A percentile compares a stretch with the other conserved stretches of the same genome.
These are phyloP conservation scores for Leishmania tarentolae DNA, from an alignment of 208 protist genomes.

Conservation along the genomic window DNA sequence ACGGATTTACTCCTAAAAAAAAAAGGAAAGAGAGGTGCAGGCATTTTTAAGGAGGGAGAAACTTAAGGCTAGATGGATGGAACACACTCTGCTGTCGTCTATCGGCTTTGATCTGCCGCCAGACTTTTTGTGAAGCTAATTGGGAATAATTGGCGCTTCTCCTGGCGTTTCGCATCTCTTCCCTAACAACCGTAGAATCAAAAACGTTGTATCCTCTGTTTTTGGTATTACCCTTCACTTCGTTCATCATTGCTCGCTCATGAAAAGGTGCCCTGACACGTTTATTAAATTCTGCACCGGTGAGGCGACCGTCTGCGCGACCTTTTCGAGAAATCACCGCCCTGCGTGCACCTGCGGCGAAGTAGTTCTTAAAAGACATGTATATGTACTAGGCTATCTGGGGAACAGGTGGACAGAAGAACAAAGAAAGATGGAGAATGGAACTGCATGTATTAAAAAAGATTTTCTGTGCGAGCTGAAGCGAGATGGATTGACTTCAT, in stretches of 20 bases:
- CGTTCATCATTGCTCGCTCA: conserved; percentile 29
- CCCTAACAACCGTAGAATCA: conserved; percentile 22
- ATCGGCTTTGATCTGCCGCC: conserved; percentile 37
- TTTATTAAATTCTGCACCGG: conserved; percentile 33
- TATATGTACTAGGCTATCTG: background rate
- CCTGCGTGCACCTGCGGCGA: conserved; percentile 26
- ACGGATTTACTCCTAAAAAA: background rate
- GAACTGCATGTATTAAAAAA: background rate
- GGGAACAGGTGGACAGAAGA: background rate
- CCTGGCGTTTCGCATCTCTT: conserved; percentile 14
- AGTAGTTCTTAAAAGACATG: conserved; percentile 65
- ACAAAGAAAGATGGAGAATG: background rate
- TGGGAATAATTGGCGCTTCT: conserved; percentile 19
- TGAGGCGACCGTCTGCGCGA: conserved; percentile 36
- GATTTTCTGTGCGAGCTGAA: background rate
- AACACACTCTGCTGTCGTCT: background rate
- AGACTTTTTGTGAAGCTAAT: conserved; percentile 28
- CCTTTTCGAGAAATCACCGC: conserved; percentile 31
- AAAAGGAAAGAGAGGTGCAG: no score
- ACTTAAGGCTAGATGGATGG: conserved; percentile 7
- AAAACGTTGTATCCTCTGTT: conserved; percentile 32
- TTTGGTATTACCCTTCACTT: background rate
- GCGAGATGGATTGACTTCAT: background rate
- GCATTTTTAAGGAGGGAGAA: conserved; percentile 9
- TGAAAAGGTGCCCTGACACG: conserved; percentile 44